phyloP scores from a whole-genome alignment of 2,329 filamentous ascomycete species.

The Trichoderma pleuroti region DNA sequence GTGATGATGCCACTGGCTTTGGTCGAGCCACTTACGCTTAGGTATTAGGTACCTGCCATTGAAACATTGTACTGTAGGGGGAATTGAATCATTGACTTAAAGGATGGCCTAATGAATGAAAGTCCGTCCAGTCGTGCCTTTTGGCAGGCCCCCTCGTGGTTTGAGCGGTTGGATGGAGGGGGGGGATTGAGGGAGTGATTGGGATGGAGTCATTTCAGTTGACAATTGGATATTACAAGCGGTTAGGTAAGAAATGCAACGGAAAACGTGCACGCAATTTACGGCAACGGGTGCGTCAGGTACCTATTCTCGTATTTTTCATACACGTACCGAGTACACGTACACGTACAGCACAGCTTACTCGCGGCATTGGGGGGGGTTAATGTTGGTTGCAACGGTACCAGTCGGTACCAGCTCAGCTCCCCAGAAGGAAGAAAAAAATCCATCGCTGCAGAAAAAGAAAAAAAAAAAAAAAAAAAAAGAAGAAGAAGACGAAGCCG shows the following conservation, averaged over 20 bases:
- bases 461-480: background rate
- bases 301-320: background rate
- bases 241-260: background rate
- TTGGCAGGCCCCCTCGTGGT: too few species aligned
- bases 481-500: background rate
- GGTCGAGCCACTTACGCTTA: too few species aligned
- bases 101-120: background rate
- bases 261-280: background rate
- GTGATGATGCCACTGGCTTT: slow-evolving; percentile 4
- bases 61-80: background rate
- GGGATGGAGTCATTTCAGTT: background rate
- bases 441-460: background rate
- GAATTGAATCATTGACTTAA: background rate
- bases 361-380: background rate
- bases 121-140: too few species aligned
- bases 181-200: background rate
- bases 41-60: too few species aligned
- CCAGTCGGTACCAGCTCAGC: background rate
- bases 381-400: background rate
- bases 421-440: background rate
- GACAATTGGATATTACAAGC: background rate
- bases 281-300: background rate
- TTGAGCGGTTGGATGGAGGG: background rate
- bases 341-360: background rate
- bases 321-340: too few species aligned